Percentiles rank a stretch among this genome's conserved stretches.
These are phyloP conservation scores for Byssothecium circinans DNA, from an alignment of 2,329 filamentous ascomycete genomes.

Conservation along the genomic window DNA sequence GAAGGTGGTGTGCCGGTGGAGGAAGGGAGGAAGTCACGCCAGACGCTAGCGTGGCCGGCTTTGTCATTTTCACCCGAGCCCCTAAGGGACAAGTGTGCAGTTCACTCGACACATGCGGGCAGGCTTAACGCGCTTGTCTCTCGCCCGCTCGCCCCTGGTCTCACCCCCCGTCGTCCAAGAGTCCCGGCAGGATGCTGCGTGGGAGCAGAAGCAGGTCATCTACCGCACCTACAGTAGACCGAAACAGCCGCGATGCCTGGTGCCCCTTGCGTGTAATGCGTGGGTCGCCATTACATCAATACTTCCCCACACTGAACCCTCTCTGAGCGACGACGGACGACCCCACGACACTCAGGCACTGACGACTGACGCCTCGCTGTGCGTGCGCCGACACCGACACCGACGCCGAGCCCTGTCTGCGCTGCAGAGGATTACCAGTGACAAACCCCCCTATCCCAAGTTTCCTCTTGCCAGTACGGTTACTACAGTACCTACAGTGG, in stretches of 20 bases:
- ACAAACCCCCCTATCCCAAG: not conserved
- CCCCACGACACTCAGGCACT: not conserved
- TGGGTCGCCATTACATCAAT: conserved; percentile 3
- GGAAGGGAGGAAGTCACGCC: conserved; percentile 1
- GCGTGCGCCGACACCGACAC: not conserved
- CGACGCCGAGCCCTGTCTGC: too few relatives aligned
- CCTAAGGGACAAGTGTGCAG: not conserved
- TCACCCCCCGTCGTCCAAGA: not conserved
- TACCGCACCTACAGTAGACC: too few relatives aligned
- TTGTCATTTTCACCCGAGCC: not conserved
- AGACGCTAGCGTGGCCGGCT: conserved; percentile 12
- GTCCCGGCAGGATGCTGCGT: not conserved
- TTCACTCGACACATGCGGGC: not conserved
- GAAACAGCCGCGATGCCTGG: too few relatives aligned
- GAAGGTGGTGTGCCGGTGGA: not conserved
- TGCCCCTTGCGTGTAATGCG: not conserved
- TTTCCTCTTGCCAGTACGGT: too few relatives aligned
- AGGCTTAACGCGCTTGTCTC: not conserved
- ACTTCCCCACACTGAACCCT: not conserved
- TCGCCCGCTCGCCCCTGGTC: not conserved
- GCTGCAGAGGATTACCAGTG: not conserved
- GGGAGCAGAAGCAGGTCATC: not conserved
- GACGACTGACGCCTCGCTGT: not conserved
- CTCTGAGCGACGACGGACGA: too few relatives aligned
- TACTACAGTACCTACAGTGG: too few relatives aligned